Base-by-base conservation (phyloP, 768 basidiomycete genomes). In the Asterophora lycoperdoides region DNA sequence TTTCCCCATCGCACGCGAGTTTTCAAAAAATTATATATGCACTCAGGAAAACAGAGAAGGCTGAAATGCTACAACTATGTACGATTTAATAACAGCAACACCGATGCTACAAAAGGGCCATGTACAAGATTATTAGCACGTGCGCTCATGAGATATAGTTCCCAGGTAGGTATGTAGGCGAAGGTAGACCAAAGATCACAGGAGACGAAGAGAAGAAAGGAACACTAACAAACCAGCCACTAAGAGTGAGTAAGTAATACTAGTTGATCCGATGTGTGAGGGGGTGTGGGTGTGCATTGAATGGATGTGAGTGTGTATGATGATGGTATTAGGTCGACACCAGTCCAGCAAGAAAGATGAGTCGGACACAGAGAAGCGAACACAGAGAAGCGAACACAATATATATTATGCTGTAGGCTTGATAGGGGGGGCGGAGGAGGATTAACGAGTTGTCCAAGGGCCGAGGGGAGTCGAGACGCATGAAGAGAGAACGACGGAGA, bases 51-150 rank as follows among this genome's bases (percentile, higher is more conserved):
- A 9, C 4, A 4, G 36, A 45, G 23, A 45, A 19, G 15, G 36
- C 44, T 23, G 23, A 30, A 10, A 32, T 44, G 33, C 37, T 33
- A 39, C 42, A 38, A 38, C 30, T 43, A 43, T 33, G 42, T 33
- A 33, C 42, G 10, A 26, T 32, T 32, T 33, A 34, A 34, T 23
- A 37, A 36, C 19, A 15, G 26, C 15, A 19, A 29, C 34, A 9
- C 23, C 36, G 44, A 36, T 14, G 32, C 44, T 38, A 29, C 45
- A 38, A 50, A n/a, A 48, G 40, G 44, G 20, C 41, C 35, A 48
- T 44, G 44, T 38, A 44, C 35, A 44, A 19, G 42, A 35, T 33
- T 38, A 53, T 41, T 47, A 29, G 33, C 33, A 44, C 30, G 9
- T 8, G 30, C 9, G 30, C 3, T 32, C 36, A 32, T 36, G 18